Percentiles rank a stretch among this genome's conserved stretches.
Conservation (phyloP, 2,329 filamentous ascomycete species). For the Rhynchosporium graminicola region DNA sequence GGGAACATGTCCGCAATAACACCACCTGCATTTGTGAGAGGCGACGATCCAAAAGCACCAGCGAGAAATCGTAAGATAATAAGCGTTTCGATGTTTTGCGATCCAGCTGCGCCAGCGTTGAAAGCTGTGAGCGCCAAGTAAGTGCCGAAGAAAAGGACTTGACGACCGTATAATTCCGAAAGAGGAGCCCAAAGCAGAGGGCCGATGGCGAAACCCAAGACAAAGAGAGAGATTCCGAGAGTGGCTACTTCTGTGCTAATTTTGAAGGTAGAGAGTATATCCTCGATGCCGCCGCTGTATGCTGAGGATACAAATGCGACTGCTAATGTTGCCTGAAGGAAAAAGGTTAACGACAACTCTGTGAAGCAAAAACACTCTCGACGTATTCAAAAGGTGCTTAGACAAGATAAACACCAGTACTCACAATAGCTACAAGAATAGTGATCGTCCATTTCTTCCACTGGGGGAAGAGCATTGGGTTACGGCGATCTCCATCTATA, state of each 20-base stretch:
- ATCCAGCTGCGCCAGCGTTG: constrained; percentile 59
- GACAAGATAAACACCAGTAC: constrained; percentile 30
- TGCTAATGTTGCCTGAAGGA: constrained; percentile 35
- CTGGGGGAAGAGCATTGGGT: constrained; percentile 43
- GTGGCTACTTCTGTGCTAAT: constrained; percentile 47
- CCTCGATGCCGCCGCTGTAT: constrained; percentile 44
- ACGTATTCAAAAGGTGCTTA: not conserved
- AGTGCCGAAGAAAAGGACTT: constrained; percentile 52
- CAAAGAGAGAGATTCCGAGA: constrained; percentile 51
- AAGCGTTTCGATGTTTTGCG: constrained; percentile 58
- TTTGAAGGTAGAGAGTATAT: constrained; percentile 42
- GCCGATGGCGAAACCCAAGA: constrained; percentile 59
- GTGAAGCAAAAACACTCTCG: no score
- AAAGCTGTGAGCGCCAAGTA: constrained; percentile 57
- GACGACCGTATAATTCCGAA: constrained; percentile 64
- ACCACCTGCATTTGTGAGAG: constrained; percentile 62
- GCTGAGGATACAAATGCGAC: constrained; percentile 36
- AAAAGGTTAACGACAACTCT: not conserved
- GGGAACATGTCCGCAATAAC: constrained; percentile 63
- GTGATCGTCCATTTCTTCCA: constrained; percentile 46
- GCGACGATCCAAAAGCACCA: constrained; percentile 61
- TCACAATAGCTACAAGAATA: constrained; percentile 44
- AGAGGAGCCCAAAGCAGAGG: constrained; percentile 58
- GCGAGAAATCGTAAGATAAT: constrained; percentile 69
- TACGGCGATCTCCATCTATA: constrained; percentile 46